Percentiles rank a stretch among this genome's conserved stretches.
These are phyloP conservation scores for Hypomontagnella monticulosa DNA, from an alignment of 495 filamentous ascomycete species.

Conservation along the genomic window DNA sequence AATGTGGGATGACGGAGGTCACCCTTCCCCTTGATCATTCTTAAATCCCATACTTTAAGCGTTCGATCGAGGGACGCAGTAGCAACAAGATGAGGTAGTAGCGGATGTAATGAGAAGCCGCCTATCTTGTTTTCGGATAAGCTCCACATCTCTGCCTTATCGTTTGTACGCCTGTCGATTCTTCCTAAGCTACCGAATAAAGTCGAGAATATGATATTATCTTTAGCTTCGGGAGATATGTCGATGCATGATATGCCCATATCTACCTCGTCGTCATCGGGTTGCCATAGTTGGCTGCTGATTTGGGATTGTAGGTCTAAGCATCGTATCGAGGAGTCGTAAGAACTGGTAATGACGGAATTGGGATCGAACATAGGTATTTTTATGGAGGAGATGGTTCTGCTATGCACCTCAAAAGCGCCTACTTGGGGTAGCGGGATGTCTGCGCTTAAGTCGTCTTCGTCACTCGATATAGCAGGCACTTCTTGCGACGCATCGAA, in stretches of 20 bases:
- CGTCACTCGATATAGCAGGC: conserved; percentile 61
- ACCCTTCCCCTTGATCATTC: conserved; percentile 73
- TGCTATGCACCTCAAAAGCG: conserved; percentile 86
- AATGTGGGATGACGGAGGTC: conserved; percentile 66
- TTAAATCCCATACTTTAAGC: conserved; percentile 90
- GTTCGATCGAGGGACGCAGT: conserved; percentile 92
- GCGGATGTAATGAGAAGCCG: conserved; percentile 85
- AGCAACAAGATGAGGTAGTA: conserved; percentile 80
- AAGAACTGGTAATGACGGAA: conserved; percentile 85
- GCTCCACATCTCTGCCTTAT: conserved; percentile 71
- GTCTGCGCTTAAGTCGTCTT: conserved; percentile 68
- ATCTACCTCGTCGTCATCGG: conserved; percentile 71
- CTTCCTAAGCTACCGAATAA: conserved; percentile 81
- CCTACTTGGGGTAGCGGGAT: conserved; percentile 78
- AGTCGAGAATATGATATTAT: conserved; percentile 87
- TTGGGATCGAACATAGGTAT: conserved; percentile 76
- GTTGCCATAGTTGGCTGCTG: conserved; percentile 81
- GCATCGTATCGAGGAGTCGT: conserved; percentile 91
- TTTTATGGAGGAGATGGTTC: conserved; percentile 86
- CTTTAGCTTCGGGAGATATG: conserved; percentile 72
- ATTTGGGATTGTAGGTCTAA: conserved; percentile 83
- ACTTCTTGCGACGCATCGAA: conserved; percentile 85
- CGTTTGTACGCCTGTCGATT: conserved; percentile 74
- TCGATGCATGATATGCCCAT: conserved; percentile 84
- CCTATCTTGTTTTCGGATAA: conserved; percentile 95